phyloP scores from a whole-genome alignment of 768 basidiomycete genomes.

The Rhodotorula kratochvilovae region DNA sequence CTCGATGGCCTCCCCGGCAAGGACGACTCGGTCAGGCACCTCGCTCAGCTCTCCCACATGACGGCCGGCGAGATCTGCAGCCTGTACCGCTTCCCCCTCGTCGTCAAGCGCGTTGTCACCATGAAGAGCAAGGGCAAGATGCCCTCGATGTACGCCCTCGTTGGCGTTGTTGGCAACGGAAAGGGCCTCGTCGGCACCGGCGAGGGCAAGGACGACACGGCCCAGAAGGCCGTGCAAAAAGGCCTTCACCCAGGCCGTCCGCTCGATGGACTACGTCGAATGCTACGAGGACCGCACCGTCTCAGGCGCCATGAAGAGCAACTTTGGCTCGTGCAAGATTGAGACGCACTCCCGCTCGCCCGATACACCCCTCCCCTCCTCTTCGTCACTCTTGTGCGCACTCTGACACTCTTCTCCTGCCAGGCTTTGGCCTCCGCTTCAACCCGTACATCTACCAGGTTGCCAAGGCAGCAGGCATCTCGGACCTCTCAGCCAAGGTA shows the following conservation, averaged over 20 bases:
- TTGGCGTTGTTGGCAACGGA: slow-evolving; percentile 77
- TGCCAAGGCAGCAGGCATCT: slow-evolving; percentile 87
- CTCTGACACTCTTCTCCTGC: neutral
- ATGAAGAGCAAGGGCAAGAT: slow-evolving; percentile 95
- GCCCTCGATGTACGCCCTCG: slow-evolving; percentile 58
- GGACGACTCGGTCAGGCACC: slow-evolving; percentile 31
- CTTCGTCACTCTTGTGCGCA: no score
- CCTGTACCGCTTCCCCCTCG: slow-evolving; percentile 48
- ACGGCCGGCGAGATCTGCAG: slow-evolving; percentile 45
- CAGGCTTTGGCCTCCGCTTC: slow-evolving; percentile 87
- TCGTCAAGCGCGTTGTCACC: slow-evolving; percentile 60
- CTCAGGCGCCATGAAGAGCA: slow-evolving; percentile 80
- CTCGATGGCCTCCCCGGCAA: slow-evolving; percentile 37
- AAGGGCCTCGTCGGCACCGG: slow-evolving; percentile 77
- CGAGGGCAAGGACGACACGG: slow-evolving; percentile 67
- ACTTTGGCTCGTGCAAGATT: slow-evolving; percentile 77
- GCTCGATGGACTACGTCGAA: slow-evolving; percentile 86
- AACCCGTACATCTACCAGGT: slow-evolving; percentile 81
- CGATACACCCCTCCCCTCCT: slow-evolving; percentile 42
- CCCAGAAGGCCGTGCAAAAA: slow-evolving; percentile 56
- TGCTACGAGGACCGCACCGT: slow-evolving; percentile 93
- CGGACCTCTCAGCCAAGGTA: slow-evolving; percentile 93
- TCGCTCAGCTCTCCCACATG: slow-evolving; percentile 45
- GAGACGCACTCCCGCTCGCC: slow-evolving; percentile 60
- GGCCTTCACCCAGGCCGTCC: slow-evolving; percentile 65